Evolutionary conservation across 2,329 filamentous ascomycete species (phyloP).

Genomic region (Trichoderma aggressivum): DNA sequence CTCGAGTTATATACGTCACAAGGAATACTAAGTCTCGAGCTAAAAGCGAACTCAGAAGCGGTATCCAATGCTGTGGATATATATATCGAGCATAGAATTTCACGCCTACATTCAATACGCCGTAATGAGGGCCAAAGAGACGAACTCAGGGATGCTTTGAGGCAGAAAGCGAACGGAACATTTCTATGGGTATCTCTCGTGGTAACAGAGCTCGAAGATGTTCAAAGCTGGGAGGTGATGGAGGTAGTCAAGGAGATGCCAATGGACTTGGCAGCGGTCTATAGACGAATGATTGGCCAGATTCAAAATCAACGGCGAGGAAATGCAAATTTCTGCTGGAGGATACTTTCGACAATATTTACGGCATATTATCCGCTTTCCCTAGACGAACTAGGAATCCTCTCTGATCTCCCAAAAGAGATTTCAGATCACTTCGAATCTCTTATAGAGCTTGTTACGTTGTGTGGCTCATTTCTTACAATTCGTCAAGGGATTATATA

Average conservation of each 20-base stretch:
- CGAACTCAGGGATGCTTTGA: background rate
- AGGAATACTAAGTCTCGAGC: background rate
- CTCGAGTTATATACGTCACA: background rate
- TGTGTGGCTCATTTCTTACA: constrained; percentile 38
- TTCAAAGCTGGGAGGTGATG: background rate
- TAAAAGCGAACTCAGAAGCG: background rate
- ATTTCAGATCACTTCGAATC: background rate
- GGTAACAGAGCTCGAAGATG: background rate
- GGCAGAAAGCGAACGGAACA: background rate
- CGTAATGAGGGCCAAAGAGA: background rate
- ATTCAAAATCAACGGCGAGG: background rate
- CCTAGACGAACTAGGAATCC: background rate
- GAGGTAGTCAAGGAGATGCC: background rate
- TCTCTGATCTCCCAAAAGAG: background rate
- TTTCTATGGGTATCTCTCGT: background rate
- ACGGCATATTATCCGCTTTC: background rate
- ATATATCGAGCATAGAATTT: background rate
- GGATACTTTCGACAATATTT: background rate
- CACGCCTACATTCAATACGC: background rate
- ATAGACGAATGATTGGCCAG: background rate
- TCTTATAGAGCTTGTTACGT: background rate
- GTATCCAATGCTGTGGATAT: background rate
- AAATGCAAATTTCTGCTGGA: background rate
- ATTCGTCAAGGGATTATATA: constrained; percentile 30
- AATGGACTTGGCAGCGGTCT: background rate